Base-by-base conservation (phyloP, 306 rosid genomes). In the Acacia crassicarpa region DNA sequence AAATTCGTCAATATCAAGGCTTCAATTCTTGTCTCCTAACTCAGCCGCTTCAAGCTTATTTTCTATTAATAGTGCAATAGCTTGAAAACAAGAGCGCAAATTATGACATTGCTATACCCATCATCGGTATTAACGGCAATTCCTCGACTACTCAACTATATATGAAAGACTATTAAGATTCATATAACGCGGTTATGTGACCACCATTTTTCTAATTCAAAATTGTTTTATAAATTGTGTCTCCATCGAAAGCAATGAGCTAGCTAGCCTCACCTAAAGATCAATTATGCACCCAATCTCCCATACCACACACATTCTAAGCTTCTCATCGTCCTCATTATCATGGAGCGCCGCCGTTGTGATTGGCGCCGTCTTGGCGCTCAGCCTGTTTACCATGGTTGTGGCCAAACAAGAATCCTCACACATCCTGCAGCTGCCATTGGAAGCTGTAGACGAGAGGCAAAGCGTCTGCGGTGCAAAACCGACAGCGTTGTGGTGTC, bases 401-500 rank as follows among this genome's bases (percentile, higher is more conserved):
- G 77, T 67, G 59, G 87, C 93, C 4, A 89, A 89, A 43, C 51
- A 73, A 11, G 79, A 73, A 5, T 11, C 79, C 20, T 25, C 84
- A 48, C 20, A 77, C 54, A 43, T 73, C 76, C 68, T 88, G 74
- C 87, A 82, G 20, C 68, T 90, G 23, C 95, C 92, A 1, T 84
- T 84, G 0, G 85, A 83, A 67, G 22, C 78, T 54, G 13, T 9
- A 84, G 72, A 17, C 12, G 76, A 32, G 2, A 22, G 53, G 5
- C 76, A 44, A 8, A 81, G 44, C 32, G 45, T 87, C 17, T 95
- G 99, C 76, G 30, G 83, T 35, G 76, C 22, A 2, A 46, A 48
- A 13, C 14, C 84, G 23, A 4, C n/a, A 4, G 76, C 90, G 14
- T 8, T 86, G 0, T 82, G 82, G 1, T 95, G 99, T 35, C 98